Evolutionary conservation across 148 eudicot species (phyloP), one percentile per base, ranked within the genome.

Genomic region (Spergularia bocconei): DNA sequence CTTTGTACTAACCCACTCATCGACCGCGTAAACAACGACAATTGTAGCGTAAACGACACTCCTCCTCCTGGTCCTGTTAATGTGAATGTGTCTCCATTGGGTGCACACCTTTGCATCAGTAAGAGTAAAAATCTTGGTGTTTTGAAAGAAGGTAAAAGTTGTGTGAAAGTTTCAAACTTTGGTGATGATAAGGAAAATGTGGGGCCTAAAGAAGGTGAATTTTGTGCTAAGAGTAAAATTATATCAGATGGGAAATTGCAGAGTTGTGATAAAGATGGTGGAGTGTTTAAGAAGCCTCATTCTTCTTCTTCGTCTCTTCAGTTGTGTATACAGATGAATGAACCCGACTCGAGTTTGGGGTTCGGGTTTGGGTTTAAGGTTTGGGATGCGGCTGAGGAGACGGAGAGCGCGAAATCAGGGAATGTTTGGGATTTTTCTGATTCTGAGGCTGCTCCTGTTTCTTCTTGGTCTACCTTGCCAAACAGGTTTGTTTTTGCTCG

Each of bases 361-460:
- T 59, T 81, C 7, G 80, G 80, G 76, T 67, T 65, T 23, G 89
- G 90, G 60, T 75, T 72, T 8, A 86, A 82, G 55, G 72, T 70
- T 57, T 83, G 86, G 90, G 93, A 90, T 3, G 60, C 56, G 5
- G 48, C 78, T 9, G 73, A 69, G 54, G 91, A 85, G 47, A 86
- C 91, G 0, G 87, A 79, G 44, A 86, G 79, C 20, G 75, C 85
- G 0, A 85, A 83, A 69, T 86, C 92, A 0, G 90, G 41, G 0
- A 86, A 90, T 70, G 73, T 91, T 64, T 91, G 98, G 97, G 96
- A 91, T 75, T 85, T 82, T 78, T 94, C 98, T 8, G 98, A 94
- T 71, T 90, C 98, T 2, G 98, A 94, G 76, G 86, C 98, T 81
- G 98, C 97, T 36, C 98, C 98, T 9, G 97, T 90, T 80, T 91